Conservation (phyloP, 2,329 filamentous ascomycete species). For the Monosporascus sp. region DNA sequence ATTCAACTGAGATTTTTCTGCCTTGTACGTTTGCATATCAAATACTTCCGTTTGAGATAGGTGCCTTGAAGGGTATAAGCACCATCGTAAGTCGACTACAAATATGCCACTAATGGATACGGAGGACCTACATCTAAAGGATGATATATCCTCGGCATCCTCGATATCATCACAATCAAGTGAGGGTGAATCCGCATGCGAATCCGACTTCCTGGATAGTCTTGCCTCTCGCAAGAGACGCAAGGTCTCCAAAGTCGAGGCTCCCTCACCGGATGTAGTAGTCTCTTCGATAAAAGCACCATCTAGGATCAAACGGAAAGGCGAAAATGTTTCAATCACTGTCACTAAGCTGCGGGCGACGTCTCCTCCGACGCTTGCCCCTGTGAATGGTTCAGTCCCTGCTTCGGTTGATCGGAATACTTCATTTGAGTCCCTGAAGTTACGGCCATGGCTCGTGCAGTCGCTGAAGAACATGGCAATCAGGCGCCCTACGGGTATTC, state of each 20-base stretch:
- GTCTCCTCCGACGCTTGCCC: slow-evolving; percentile 9
- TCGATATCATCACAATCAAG: slow-evolving; percentile 6
- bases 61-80: no score
- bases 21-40: no score
- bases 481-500: slow-evolving; percentile 83
- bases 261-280: slow-evolving; percentile 30
- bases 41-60: no score
- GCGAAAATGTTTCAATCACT: slow-evolving; percentile 4
- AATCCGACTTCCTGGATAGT: slow-evolving; percentile 44
- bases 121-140: slow-evolving; percentile 11
- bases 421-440: slow-evolving; percentile 66
- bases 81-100: neutral
- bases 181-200: slow-evolving; percentile 16
- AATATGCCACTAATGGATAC: slow-evolving; percentile 11
- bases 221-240: slow-evolving; percentile 31
- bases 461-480: slow-evolving; percentile 76
- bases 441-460: slow-evolving; percentile 82
- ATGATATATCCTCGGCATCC: slow-evolving; percentile 10
- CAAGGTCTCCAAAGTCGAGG: slow-evolving; percentile 20
- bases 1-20: neutral
- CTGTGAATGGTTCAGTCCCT: slow-evolving; percentile 25
- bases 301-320: slow-evolving; percentile 45
- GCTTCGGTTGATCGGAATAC: slow-evolving; percentile 52
- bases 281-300: slow-evolving; percentile 43
- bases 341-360: slow-evolving; percentile 10